A percentile compares a stretch with the other conserved stretches of the same genome.
These are phyloP conservation scores for Phytophthora lateralis DNA, from an alignment of 352 stramenopile genomes.

Conservation along the genomic window DNA sequence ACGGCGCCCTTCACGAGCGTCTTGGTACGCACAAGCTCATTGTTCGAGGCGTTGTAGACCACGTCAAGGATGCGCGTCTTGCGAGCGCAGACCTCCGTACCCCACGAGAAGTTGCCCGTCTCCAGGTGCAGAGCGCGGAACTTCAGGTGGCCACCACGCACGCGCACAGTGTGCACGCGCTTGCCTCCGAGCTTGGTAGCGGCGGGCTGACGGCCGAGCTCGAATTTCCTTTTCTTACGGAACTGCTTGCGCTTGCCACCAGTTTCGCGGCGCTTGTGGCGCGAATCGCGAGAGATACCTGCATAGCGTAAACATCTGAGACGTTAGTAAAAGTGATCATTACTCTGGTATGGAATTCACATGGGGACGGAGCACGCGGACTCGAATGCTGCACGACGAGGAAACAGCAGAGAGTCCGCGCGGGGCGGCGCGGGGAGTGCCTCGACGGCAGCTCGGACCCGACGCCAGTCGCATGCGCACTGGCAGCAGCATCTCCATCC, in stretches of 20 bases:
- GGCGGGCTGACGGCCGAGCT: constrained; percentile 97
- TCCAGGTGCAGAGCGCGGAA: constrained; percentile 98
- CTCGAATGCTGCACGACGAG: constrained; percentile 90
- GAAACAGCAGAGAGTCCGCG: constrained; percentile 89
- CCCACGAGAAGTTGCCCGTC: constrained; percentile 99
- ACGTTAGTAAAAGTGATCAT: constrained; percentile 20
- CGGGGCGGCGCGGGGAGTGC: constrained; percentile 37
- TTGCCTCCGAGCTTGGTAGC: constrained; percentile 99
- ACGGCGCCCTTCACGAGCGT: constrained; percentile 99
- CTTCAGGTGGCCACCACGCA: constrained; percentile 98
- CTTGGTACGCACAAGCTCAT: constrained; percentile 99
- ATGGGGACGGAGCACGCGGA: constrained; percentile 39
- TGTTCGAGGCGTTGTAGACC: constrained; percentile 99
- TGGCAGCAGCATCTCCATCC: constrained; percentile 42
- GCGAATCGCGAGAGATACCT: constrained; percentile 99
- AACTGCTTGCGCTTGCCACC: constrained; percentile 97
- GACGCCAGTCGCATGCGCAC: constrained; percentile 29
- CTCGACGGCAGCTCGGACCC: constrained; percentile 21
- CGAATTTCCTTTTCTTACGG: constrained; percentile 99
- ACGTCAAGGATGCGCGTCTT: constrained; percentile 99
- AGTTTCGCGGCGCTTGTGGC: constrained; percentile 99
- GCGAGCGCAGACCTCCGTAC: constrained; percentile 96
- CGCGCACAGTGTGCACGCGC: constrained; percentile 95
- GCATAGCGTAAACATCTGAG: constrained; percentile 18
- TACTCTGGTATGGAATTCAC: constrained; percentile 24